These are phyloP conservation scores for Yamadazyma takamatsuzukensis DNA, from an alignment of 805 yeast species.

Conservation along the genomic window DNA sequence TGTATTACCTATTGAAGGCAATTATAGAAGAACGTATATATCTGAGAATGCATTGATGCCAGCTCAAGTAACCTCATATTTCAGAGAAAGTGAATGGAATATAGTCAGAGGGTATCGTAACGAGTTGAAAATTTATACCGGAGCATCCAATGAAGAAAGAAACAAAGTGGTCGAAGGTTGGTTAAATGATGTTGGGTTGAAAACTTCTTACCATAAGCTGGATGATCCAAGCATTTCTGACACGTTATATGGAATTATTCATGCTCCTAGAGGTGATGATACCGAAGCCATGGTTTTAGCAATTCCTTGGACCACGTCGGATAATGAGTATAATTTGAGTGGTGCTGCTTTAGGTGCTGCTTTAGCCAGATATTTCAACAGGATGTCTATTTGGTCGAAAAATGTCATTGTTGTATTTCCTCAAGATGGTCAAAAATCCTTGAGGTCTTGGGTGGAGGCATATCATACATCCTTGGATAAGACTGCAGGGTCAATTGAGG, in stretches of 20 bases:
- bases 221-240: conserved; percentile 5
- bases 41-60: conserved; percentile 97
- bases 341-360: conserved; percentile 74
- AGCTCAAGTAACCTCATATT: conserved; percentile 88
- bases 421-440: conserved; percentile 59
- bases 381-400: conserved; percentile 94
- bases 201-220: conserved; percentile 40
- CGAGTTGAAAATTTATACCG: conserved; percentile 43
- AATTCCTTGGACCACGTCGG: conserved; percentile 80
- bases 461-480: conserved; percentile 80
- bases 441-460: conserved; percentile 89
- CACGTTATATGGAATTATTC: conserved; percentile 75
- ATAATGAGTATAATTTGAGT: conserved; percentile 65
- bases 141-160: conserved; percentile 25
- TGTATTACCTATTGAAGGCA: conserved; percentile 74
- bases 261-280: conserved; percentile 93
- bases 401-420: conserved; percentile 86
- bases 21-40: conserved; percentile 77
- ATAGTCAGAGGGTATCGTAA: conserved; percentile 78
- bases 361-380: conserved; percentile 71
- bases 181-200: conserved; percentile 71
- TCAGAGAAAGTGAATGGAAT: conserved; percentile 94
- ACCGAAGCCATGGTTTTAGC: conserved; percentile 91
- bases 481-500: conserved; percentile 92
- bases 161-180: conserved; percentile 51